Evolutionary conservation across 2,329 filamentous ascomycete genomes (phyloP), one percentile per base, ranked within the genome.

Genomic region (Neofusicoccum parvum): DNA sequence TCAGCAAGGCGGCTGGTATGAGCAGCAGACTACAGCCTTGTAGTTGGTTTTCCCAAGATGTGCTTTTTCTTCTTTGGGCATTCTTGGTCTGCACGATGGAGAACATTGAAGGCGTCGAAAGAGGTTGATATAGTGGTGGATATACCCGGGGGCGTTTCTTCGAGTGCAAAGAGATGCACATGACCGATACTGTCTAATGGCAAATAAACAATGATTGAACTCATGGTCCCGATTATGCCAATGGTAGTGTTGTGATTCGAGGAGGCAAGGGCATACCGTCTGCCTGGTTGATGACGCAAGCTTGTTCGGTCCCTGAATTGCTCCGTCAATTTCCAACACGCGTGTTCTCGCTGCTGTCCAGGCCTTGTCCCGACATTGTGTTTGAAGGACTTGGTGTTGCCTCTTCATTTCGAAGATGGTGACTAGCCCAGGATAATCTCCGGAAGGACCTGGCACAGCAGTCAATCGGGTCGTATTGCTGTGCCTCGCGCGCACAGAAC

Each of bases 371-470:
- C n/a, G 41, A 45, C 6, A 9, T n/a, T 45, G 3, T 15, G 12
- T 45, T 15, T 15, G n/a, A 45, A 15, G 15, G 12, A 32, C 41
- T 17, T 15, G 6, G n/a, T 17, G 41, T 54, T 39, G 11, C 34
- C 50, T 23, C 20, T 23, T n/a, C 17, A 11, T 7, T 15, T n/a
- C 23, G 9, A 17, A 34, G 14, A 36, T 11, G 10, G 27, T 15
- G 27, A n/a, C 7, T 41, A 45, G 53, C 23, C 37, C 53, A 17
- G 4, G 11, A 3, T 10, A 60, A 60, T 60, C 32, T 60, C 56
- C 41, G 14, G 32, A 48, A 60, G 56, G 56, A 60, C 56, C 56
- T 60, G 27, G 32, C 15, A 60, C 56, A 20, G 41, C 56, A 36
- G 37, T 10, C 9, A 23, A 41, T 48, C 2, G n/a, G 20, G n/a